Evolutionary conservation across 768 basidiomycete species (phyloP), one percentile per base, ranked within the genome.

Genomic region (Dacryopinax primogenitus): DNA sequence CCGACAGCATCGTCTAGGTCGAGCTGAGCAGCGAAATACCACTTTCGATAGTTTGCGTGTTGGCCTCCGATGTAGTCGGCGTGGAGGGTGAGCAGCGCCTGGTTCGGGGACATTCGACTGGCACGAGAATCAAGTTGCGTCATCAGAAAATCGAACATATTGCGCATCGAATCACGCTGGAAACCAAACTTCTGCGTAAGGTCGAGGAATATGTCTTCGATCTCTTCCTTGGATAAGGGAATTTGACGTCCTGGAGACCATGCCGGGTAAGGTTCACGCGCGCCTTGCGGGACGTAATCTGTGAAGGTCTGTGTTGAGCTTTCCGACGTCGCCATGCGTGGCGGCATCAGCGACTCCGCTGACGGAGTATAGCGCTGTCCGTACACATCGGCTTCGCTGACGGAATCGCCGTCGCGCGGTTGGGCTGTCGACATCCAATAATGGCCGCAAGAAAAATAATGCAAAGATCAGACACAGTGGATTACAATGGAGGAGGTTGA

Each of bases 131-230:
- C 96, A 68, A 99, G 84, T 51, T 90, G 84, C 72, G 96, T 93
- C 95, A 99, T 97, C 66, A 95, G 77, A 76, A 95, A 96, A 78
- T 98, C 96, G 76, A 95, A 99, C 90, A 91, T 96, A 81, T 92
- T 98, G 67, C 92, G 81, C 90, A 92, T 93, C 16, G 88, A 90
- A 74, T 94, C 92, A 65, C 86, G 81, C 78, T 94, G 96, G 74
- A 99, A 99, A 67, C 96, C 96, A 77, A 98, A 99, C 77, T 98
- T 99, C 81, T 97, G 93, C 30, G 92, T 87, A 34, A 99, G 81
- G 78, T 98, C 96, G 62, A 97, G 83, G 73, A 98, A 91, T 62
- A 99, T 91, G 73, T 99, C 96, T 74, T 98, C 95, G 65, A 98
- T 97, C 79, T 97, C 96, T 76, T 99, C 96, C 79, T 98, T 97